These are phyloP conservation scores for Corymbia maculata DNA, from an alignment of 345 rosid species.

Conservation along the genomic window DNA sequence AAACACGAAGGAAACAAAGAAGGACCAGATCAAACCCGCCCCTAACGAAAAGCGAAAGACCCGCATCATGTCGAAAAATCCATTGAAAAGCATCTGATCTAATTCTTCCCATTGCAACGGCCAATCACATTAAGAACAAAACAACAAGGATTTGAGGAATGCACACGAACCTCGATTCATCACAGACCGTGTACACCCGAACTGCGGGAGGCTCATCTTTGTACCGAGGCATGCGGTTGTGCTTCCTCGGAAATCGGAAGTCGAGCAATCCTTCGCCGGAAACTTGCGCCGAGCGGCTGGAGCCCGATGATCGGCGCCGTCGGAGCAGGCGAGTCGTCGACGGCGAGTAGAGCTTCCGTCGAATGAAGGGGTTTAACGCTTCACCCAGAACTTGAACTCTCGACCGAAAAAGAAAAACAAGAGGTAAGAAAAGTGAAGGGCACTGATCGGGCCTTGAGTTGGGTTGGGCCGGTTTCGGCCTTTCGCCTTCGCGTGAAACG, in stretches of 20 bases:
- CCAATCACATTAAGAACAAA: background rate
- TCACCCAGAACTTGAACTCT: background rate
- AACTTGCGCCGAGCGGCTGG: background rate
- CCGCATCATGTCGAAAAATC: background rate
- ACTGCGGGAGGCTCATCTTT: conserved; percentile 59
- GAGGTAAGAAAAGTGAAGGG: background rate
- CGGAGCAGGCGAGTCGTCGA: background rate
- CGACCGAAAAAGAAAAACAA: background rate
- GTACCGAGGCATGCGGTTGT: conserved; percentile 32
- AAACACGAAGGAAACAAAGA: background rate
- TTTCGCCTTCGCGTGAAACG: background rate
- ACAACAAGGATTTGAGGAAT: background rate
- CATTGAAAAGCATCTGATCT: background rate
- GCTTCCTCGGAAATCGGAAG: background rate
- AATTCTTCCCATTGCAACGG: background rate
- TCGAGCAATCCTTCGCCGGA: background rate
- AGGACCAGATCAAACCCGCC: background rate
- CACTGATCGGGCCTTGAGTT: background rate
- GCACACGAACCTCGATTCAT: conserved; percentile 55
- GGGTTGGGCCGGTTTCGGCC: background rate
- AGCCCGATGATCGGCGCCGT: background rate
- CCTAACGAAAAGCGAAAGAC: background rate
- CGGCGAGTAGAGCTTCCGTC: background rate
- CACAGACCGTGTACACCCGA: conserved; percentile 81
- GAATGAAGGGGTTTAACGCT: background rate